Base-by-base conservation (phyloP, 2,329 filamentous ascomycete species). In the Penicillium sp. region DNA sequence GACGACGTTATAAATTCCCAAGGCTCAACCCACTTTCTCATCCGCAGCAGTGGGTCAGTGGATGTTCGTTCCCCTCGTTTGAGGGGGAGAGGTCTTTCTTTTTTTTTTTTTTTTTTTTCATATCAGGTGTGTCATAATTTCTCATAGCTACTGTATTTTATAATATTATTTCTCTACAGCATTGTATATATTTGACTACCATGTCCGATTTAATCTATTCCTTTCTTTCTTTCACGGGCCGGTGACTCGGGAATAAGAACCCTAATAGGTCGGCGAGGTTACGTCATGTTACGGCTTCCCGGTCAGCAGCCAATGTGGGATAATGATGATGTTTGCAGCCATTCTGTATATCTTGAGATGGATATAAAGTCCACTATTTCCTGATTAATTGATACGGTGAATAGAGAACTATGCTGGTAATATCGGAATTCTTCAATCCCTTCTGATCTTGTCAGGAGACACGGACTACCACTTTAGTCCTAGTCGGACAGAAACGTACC, bases 1-100 rank as follows among this genome's bases (percentile, higher is more conserved):
- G 53, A 58, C 65, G 62, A 70, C 58, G 63, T 70, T 69, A 69
- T 70, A 71, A 71, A 67, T 62, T 61, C 62, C 55, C 60, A 61
- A 58, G 57, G 59, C 66, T 61, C 62, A 63, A 69, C 67, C 69
- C 70, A 71, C 69, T 66, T 65, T 64, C 59, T 62, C 57, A 57
- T 56, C 56, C 47, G 47, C 47, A 42, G 47, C 18, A 49, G 69
- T 72, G 69, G 69, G 67, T 71, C 69, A 47, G 67, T 69, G 64
- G 66, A 67, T 69, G 64, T 65, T 55, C 30, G 52, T 61, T 57
- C 56, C 58, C 58, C 56, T 56, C 48, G 55, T 43, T 55, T 53
- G 42, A 44, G 47, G 55, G 36, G 57, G 51, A n/a, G 51, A 41
- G 23, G 39, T 29, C 50, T 45, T 40, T 40, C 52, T 26, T 18